Evolutionary conservation across 305 asterid genomes (phyloP).

Genomic region (Fraxinus dipetala): DNA sequence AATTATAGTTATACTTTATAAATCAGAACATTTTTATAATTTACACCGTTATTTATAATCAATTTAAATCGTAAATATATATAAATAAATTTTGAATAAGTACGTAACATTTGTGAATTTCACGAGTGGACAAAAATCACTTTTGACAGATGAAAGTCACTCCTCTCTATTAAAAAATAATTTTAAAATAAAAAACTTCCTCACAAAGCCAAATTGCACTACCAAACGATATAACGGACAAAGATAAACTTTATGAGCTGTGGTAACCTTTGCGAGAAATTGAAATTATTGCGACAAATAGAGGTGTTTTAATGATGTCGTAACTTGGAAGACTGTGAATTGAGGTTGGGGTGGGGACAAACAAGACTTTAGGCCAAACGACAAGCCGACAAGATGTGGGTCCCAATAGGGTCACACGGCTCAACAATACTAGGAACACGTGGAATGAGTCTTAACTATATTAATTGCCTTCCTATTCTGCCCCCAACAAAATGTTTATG

Average conservation of each 20-base stretch:
- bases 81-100: too few relatives aligned
- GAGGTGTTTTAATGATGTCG: background rate
- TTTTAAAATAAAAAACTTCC: background rate
- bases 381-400: slow-evolving; percentile 68
- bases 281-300: background rate
- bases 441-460: slow-evolving; percentile 17
- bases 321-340: background rate
- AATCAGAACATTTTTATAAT: too few relatives aligned
- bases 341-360: slow-evolving; percentile 31
- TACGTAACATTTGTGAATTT: background rate
- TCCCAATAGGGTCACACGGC: slow-evolving; percentile 34
- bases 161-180: background rate
- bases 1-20: too few relatives aligned
- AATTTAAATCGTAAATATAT: background rate
- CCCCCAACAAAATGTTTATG: background rate
- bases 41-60: background rate
- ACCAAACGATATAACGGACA: background rate
- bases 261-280: background rate
- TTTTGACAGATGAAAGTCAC: background rate
- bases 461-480: background rate
- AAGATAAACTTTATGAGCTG: background rate
- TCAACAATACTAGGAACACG: slow-evolving; percentile 31
- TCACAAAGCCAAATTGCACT: background rate
- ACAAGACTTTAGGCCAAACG: slow-evolving; percentile 40
- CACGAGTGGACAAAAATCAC: background rate